Base-by-base conservation (phyloP, 352 stramenopile genomes). In the Phytophthora sp. region DNA sequence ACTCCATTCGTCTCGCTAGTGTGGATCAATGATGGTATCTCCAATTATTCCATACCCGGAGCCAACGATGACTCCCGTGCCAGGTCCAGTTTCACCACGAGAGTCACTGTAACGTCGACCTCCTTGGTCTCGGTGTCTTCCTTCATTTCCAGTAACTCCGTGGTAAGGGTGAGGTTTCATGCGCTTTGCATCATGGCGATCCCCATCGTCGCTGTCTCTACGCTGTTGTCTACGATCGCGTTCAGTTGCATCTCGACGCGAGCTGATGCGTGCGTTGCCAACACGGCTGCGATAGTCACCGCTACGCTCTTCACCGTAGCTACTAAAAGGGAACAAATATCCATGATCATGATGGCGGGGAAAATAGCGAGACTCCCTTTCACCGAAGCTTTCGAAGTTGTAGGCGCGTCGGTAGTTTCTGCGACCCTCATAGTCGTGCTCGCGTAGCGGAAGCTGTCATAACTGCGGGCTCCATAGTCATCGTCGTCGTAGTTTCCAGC, bases 1-100 rank as follows among this genome's bases (percentile, higher is more conserved):
- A 50, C 54, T 70, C 76, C 69, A 82, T 24, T 69, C 45, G 1
- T 77, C 69, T 7, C 57, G 37, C 5, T 66, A 12, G 1, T 66
- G 58, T 7, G 72, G 69, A 27, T 86, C 76, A 15, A 66, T 55
- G 12, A 79, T 66, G 7, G 63, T 45, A 15, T 80, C 39, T n/a
- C 73, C 70, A 20, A 85, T 70, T 4, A 38, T 44, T 17, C 83
- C 73, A 46, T 82, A 83, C 1, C 76, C 76, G 3, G 69, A 66
- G 10, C 66, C 76, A 4, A 28, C 6, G 1, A 52, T 37, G 15
- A 52, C 5, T n/a, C 44, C 44, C 5, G 44, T n/a, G 5, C 44
- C 43, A 44, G 5, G 17, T 0, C 26, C 26, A 26, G 15, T n/a
- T n/a, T 26, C 24, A 5, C 38, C 10, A 10, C 17, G 18, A 18